Percentiles rank a stretch among this genome's conserved stretches.
Conservation (phyloP, 805 yeast species). For the Metschnikowia corniflorae region DNA sequence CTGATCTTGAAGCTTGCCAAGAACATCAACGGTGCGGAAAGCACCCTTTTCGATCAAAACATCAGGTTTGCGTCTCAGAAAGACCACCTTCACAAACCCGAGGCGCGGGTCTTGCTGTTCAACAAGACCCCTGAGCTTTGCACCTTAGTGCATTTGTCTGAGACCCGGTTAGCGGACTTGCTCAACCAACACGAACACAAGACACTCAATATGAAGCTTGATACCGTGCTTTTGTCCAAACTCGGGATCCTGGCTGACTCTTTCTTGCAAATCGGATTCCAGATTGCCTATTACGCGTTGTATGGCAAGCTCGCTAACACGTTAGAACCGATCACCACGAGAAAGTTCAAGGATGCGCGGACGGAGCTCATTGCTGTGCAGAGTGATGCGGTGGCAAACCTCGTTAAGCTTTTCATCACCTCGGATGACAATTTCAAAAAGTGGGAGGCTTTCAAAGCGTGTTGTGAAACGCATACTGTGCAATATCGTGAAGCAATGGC, state of each 20-base stretch:
- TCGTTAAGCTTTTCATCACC: conserved; percentile 64
- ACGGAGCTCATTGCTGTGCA: conserved; percentile 69
- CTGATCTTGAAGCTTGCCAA: conserved; percentile 54
- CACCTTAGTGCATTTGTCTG: conserved; percentile 51
- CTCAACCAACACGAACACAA: conserved; percentile 56
- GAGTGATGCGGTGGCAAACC: conserved; percentile 44
- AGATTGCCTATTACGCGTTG: conserved; percentile 51
- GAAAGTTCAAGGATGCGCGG: conserved; percentile 64
- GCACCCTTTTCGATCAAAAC: conserved; percentile 45
- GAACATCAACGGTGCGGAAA: conserved; percentile 54
- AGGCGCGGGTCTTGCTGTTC: conserved; percentile 28
- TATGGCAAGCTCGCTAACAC: conserved; percentile 49
- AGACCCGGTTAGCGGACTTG: conserved; percentile 55
- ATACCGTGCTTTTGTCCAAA: conserved; percentile 34
- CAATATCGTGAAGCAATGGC: conserved; percentile 49
- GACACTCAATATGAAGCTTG: conserved; percentile 36
- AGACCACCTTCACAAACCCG: conserved; percentile 36
- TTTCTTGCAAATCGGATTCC: conserved; percentile 49
- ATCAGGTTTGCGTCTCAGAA: conserved; percentile 37
- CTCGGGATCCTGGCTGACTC: conserved; percentile 48
- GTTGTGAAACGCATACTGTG: conserved; percentile 50
- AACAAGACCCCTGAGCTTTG: conserved; percentile 44
- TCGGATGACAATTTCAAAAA: conserved; percentile 43
- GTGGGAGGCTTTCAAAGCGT: conserved; percentile 48
- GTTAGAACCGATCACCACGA: conserved; percentile 62